Base-by-base conservation (phyloP, 305 asterid genomes). In the Coffea humblotiana region DNA sequence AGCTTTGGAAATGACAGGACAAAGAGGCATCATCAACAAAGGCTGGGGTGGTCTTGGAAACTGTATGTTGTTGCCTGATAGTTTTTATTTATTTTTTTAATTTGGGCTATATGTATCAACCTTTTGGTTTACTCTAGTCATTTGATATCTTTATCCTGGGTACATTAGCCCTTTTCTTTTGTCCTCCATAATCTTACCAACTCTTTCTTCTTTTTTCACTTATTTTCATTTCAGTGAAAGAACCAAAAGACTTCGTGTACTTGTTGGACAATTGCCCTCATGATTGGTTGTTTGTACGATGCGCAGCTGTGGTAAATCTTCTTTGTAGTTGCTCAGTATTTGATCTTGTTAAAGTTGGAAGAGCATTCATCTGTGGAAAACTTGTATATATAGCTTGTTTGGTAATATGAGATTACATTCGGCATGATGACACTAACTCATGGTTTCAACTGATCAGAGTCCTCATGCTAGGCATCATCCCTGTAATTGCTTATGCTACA, bases 31-130 rank as follows among this genome's bases (percentile, higher is more conserved):
- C 89, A 93, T 95, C 61, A 93, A 95, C 79, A 93, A 90, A 90
- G 98, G 98, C 87, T 95, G 98, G 98, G 98, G 98, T 71, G 98
- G 98, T 85, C 89, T 95, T 79, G 98, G 98, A 82, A 79, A 83
- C 82, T 74, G 98, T 95, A 89, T 48, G 91, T 78, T 27, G 76
- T 77, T 72, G 6, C 65, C 54, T 56, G 47, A 69, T 49, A 9
- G 12, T 49, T 14, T 49, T 9, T 14, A 49, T 48, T 58, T 52
- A 56, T 5, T 67, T 65, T 75, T 75, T 35, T 61, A 56, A 8
- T 32, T 14, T 25, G 25, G 2, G 25, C 47, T 58, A 68, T 54
- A 49, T 43, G 60, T 14, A 56, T 74, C 66, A 52, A 25, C 16
- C 19, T 76, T 45, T 25, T 7, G 19, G 19, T 19, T 13, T 63